Conservation (phyloP, 148 eudicot species). For the Amaranthus hypochondriacus region DNA sequence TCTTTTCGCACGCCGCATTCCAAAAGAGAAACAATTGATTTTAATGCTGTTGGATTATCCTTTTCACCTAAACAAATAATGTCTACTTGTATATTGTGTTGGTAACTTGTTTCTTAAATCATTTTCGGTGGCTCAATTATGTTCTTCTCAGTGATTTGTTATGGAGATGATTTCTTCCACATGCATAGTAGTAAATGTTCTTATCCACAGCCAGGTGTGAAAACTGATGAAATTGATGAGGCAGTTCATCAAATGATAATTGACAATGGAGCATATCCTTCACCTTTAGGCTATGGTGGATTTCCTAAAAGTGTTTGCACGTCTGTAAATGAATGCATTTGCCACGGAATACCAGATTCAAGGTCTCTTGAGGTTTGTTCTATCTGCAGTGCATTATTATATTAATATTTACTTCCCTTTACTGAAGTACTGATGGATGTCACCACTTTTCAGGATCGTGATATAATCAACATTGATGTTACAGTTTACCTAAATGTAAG, state of each 20-base stretch:
- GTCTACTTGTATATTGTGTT: neutral
- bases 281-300: conserved; percentile 98
- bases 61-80: neutral
- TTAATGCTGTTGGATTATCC: neutral
- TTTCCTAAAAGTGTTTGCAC: conserved; percentile 99
- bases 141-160: neutral
- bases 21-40: neutral
- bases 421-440: neutral
- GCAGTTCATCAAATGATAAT: conserved; percentile 98
- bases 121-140: neutral
- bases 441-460: conserved; percentile 72
- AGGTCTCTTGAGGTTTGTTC: conserved; percentile 75
- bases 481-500: conserved; percentile 92
- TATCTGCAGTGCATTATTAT: neutral
- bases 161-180: neutral
- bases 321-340: conserved; percentile 97
- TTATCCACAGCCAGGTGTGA: conserved; percentile 88
- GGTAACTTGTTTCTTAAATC: neutral
- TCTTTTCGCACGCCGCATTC: neutral
- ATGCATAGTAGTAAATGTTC: conserved; percentile 9
- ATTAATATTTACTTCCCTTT: conserved; percentile 1
- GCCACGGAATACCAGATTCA: conserved; percentile 99
- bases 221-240: conserved; percentile 93
- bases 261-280: conserved; percentile 97
- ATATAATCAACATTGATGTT: conserved; percentile 89